Percentiles rank a stretch among this genome's conserved stretches.
phyloP scores from a whole-genome alignment of 257 asterid genomes.

The Solanum piurae region DNA sequence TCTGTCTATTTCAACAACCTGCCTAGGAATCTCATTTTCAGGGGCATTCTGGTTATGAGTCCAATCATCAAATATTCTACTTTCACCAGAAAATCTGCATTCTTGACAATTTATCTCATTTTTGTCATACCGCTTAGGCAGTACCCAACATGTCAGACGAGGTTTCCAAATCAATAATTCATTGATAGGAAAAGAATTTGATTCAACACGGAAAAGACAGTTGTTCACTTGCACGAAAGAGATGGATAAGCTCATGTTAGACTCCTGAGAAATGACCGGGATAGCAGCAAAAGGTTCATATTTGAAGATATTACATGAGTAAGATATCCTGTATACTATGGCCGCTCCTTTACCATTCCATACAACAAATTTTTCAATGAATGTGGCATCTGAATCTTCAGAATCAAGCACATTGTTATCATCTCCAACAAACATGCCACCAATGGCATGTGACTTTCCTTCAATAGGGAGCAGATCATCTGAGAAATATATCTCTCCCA shows the following conservation, averaged over 20 bases:
- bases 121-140: conserved; percentile 34
- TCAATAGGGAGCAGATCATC: conserved; percentile 48
- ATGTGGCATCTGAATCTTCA: conserved; percentile 18
- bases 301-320: conserved; percentile 31
- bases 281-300: conserved; percentile 39
- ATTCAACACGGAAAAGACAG: conserved; percentile 53
- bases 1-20: conserved; percentile 10
- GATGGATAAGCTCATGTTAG: conserved; percentile 28
- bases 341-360: conserved; percentile 77
- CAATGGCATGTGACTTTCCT: conserved; percentile 35
- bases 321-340: conserved; percentile 52
- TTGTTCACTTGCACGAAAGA: conserved; percentile 41
- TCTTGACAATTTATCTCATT: conserved; percentile 22
- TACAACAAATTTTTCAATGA: conserved; percentile 45
- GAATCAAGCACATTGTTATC: conserved; percentile 9
- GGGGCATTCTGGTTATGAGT: conserved; percentile 18
- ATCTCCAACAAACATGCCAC: conserved; percentile 59
- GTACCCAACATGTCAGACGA: conserved; percentile 55
- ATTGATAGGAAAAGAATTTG: conserved; percentile 43
- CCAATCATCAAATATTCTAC: conserved; percentile 47
- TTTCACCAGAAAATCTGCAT: conserved; percentile 40
- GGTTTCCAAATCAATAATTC: conserved; percentile 71
- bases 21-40: conserved; percentile 14
- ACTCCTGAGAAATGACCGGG: conserved; percentile 39
- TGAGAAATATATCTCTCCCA: conserved; percentile 56